These are phyloP conservation scores for Boletus rex-veris DNA, from an alignment of 768 basidiomycete species.

Conservation along the genomic window DNA sequence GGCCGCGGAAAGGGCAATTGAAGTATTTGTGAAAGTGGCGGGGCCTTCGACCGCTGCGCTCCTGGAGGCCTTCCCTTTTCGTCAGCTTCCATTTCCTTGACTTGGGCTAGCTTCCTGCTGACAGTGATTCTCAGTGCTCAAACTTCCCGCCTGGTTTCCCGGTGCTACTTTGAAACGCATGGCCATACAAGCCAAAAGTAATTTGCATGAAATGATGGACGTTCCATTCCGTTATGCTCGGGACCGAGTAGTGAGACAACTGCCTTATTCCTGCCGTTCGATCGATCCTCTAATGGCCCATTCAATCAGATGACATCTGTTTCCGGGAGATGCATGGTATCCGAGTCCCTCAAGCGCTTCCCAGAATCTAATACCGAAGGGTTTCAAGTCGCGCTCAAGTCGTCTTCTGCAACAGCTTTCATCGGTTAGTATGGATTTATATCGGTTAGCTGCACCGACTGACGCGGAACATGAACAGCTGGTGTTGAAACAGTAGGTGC, in stretches of 20 bases:
- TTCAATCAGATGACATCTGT: constrained; percentile 16
- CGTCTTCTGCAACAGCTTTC: constrained; percentile 32
- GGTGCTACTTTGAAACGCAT: constrained; percentile 32
- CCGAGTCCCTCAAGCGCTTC: constrained; percentile 27
- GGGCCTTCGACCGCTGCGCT: constrained; percentile 24
- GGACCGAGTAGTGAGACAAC: constrained; percentile 21
- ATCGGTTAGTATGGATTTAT: constrained; percentile 20
- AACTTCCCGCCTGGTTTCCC: constrained; percentile 34
- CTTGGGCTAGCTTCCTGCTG: constrained; percentile 3
- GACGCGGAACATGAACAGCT: constrained; percentile 14
- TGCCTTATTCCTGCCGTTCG: not conserved
- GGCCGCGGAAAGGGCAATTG: constrained; percentile 30
- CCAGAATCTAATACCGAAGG: constrained; percentile 12
- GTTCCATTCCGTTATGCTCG: constrained; percentile 29
- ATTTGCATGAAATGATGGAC: constrained; percentile 28
- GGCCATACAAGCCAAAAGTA: constrained; percentile 29
- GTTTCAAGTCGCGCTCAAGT: constrained; percentile 30
- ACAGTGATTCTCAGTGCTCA: constrained; percentile 24
- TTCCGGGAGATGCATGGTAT: constrained; percentile 29
- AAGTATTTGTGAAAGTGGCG: constrained; percentile 22
- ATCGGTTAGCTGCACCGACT: not conserved
- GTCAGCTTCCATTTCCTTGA: constrained; percentile 20
- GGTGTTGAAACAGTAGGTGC: constrained; percentile 30
- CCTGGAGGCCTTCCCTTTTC: constrained; percentile 32
- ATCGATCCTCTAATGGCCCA: not conserved